Percentiles rank a stretch among this genome's conserved stretches.
These are phyloP conservation scores for Peronospora destructor DNA, from an alignment of 352 stramenopile genomes.

Conservation along the genomic window DNA sequence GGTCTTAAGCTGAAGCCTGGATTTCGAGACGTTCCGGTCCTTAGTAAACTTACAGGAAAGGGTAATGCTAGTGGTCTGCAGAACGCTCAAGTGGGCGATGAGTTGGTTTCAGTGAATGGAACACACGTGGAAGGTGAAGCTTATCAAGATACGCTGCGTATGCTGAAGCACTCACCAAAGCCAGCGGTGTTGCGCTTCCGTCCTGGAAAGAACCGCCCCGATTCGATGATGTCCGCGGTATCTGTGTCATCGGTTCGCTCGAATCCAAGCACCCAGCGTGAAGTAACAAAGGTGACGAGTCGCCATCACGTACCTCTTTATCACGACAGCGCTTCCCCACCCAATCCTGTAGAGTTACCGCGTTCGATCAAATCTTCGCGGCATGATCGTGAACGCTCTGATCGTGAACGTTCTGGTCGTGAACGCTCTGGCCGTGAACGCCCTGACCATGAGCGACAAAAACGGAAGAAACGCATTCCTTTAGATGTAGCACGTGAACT, in stretches of 20 bases:
- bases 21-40: conserved; percentile 62
- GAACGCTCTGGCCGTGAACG: conserved; percentile 1
- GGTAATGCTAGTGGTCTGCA: conserved; percentile 75
- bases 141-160: conserved; percentile 79
- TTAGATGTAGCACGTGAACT: conserved; percentile 74
- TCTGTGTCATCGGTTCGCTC: conserved; percentile 58
- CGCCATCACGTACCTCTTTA: conserved; percentile 58
- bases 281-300: conserved; percentile 33
- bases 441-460: conserved; percentile 35
- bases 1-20: conserved; percentile 83
- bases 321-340: conserved; percentile 22
- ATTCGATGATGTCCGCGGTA: conserved; percentile 49
- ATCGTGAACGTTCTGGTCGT: neutral
- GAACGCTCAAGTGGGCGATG: conserved; percentile 74
- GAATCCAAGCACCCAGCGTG: conserved; percentile 39
- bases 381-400: neutral
- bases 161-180: conserved; percentile 85
- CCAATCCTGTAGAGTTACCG: conserved; percentile 12
- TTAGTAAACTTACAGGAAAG: conserved; percentile 81
- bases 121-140: conserved; percentile 68
- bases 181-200: conserved; percentile 76
- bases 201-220: conserved; percentile 44
- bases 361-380: conserved; percentile 7
- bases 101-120: conserved; percentile 81
- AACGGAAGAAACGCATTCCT: conserved; percentile 77